Evolutionary conservation across 2,329 filamentous ascomycete species (phyloP).

Genomic region (Cadophora sp.): DNA sequence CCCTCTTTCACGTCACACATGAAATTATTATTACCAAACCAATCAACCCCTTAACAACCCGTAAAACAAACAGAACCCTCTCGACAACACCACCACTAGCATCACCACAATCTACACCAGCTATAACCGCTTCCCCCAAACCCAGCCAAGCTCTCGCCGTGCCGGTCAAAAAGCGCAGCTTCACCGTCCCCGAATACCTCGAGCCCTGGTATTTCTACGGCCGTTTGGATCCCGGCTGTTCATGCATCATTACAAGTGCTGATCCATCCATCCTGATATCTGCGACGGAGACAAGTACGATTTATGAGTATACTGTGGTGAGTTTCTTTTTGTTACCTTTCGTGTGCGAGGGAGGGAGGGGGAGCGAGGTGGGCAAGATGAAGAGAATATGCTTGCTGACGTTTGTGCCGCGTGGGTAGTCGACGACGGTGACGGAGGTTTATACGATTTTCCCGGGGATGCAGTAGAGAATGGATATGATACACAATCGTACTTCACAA

Average conservation of each 20-base stretch:
- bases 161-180: conserved; percentile 14
- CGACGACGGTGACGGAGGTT: conserved; percentile 27
- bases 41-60: too few species aligned
- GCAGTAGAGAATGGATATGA: background rate
- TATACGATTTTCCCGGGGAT: conserved; percentile 29
- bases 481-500: too few species aligned
- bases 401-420: background rate
- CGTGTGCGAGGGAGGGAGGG: background rate
- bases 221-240: conserved; percentile 25
- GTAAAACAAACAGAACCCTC: background rate
- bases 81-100: background rate
- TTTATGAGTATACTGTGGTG: conserved; percentile 23
- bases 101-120: background rate
- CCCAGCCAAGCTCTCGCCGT: background rate
- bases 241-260: conserved; percentile 30
- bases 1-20: background rate
- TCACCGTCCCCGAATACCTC: conserved; percentile 28
- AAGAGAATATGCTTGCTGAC: background rate
- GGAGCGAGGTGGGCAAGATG: too few species aligned
- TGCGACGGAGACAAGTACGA: conserved; percentile 24
- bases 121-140: background rate
- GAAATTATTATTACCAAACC: too few species aligned
- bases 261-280: conserved; percentile 14
- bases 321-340: background rate
- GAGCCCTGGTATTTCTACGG: conserved; percentile 31